phyloP scores from a whole-genome alignment of 169 alveolate genomes.

The Amoebophrya sp. region DNA sequence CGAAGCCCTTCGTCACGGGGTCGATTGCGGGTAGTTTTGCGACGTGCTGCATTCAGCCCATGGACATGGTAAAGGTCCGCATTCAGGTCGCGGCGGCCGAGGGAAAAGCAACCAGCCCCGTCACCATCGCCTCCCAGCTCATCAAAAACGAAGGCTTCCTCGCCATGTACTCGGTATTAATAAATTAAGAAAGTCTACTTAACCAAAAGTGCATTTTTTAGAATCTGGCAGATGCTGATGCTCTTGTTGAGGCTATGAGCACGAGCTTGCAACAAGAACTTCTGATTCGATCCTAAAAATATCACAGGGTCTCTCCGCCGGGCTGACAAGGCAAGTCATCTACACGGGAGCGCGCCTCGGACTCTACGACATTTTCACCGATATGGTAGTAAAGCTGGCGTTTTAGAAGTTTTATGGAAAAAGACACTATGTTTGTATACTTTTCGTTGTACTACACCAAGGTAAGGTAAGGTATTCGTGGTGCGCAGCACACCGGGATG shows the following conservation, averaged over 20 bases:
- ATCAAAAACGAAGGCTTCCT: constrained; percentile 40
- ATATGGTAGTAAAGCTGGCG: too few species aligned
- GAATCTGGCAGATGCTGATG: too few species aligned
- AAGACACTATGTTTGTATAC: too few species aligned
- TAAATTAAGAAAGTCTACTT: too few species aligned
- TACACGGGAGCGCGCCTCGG: constrained; percentile 92
- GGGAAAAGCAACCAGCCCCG: constrained; percentile 51
- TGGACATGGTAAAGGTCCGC: constrained; percentile 69
- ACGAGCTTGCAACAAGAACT: constrained; percentile 31
- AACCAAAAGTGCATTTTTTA: too few species aligned
- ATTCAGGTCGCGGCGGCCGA: constrained; percentile 72
- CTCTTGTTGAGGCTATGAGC: too few species aligned
- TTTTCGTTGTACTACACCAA: too few species aligned
- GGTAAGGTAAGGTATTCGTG: too few species aligned
- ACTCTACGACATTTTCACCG: constrained; percentile 35
- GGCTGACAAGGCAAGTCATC: constrained; percentile 73
- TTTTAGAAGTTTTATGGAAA: too few species aligned
- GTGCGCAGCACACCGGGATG: too few species aligned
- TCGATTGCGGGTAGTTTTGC: constrained; percentile 73
- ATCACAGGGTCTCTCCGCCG: constrained; percentile 90
- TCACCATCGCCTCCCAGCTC: constrained; percentile 40
- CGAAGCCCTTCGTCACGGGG: constrained; percentile 61
- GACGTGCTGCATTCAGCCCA: constrained; percentile 66
- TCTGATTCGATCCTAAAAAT: constrained; percentile 50
- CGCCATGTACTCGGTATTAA: constrained; percentile 41